Evolutionary conservation across 2,329 filamentous ascomycete species (phyloP).

Genomic region (Clonostachys chloroleuca): DNA sequence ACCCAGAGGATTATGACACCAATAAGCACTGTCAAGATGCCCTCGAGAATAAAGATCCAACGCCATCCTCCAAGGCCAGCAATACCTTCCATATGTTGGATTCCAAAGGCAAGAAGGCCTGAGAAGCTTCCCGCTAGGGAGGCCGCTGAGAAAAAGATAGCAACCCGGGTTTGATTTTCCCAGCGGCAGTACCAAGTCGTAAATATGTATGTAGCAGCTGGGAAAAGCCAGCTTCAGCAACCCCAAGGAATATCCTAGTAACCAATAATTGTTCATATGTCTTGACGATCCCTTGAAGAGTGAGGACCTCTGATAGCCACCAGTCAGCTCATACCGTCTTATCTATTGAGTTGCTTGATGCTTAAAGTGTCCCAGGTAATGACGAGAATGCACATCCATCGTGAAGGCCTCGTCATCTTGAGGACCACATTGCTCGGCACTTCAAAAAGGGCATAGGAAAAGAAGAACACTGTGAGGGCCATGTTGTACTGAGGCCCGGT

Average conservation of each 20-base stretch:
- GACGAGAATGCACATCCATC: constrained; percentile 4
- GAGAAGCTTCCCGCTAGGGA: constrained; percentile 44
- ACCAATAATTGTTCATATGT: constrained; percentile 39
- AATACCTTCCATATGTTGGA: constrained; percentile 59
- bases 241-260: constrained; percentile 34
- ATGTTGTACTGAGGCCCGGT: constrained; percentile 54
- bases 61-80: constrained; percentile 60
- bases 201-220: constrained; percentile 6
- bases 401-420: constrained; percentile 4
- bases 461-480: constrained; percentile 51
- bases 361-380: constrained; percentile 3
- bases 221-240: constrained; percentile 35
- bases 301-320: too few species aligned
- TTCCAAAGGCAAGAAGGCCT: constrained; percentile 59
- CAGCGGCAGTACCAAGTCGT: constrained; percentile 1
- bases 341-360: too few species aligned
- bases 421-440: constrained; percentile 26
- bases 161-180: constrained; percentile 9
- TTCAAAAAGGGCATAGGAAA: constrained; percentile 48
- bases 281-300: constrained; percentile 26
- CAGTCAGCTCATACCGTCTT: too few species aligned
- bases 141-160: constrained; percentile 18
- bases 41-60: constrained; percentile 61
- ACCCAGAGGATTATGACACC: constrained; percentile 48
- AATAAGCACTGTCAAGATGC: constrained; percentile 49